Percentiles rank a stretch among this genome's conserved stretches.
Conservation (phyloP, 1,284 basidiomycete species). For the Schizophyllum commune region DNA sequence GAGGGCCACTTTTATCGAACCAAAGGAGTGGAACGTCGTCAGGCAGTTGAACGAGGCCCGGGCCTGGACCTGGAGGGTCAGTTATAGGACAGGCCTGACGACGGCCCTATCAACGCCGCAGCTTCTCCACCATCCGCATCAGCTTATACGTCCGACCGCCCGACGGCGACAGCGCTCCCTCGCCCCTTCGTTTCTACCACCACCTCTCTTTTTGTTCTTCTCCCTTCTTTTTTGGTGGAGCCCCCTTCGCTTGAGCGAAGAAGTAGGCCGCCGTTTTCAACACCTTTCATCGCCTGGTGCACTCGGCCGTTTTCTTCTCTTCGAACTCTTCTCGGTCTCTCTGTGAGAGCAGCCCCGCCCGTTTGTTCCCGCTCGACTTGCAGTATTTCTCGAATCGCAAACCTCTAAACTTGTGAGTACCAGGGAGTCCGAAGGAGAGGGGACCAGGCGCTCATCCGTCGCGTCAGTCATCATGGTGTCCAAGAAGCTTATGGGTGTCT, state of each 20-base stretch:
- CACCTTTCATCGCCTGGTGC: constrained; percentile 17
- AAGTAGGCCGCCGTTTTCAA: constrained; percentile 45
- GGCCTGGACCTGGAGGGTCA: background rate
- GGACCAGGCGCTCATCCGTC: background rate
- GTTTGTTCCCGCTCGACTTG: constrained; percentile 1
- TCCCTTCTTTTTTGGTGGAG: constrained; percentile 17
- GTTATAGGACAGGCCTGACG: background rate
- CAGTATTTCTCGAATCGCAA: background rate
- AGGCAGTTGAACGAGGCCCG: too few species aligned
- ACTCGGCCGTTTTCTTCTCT: constrained; percentile 17
- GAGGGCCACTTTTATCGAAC: too few species aligned
- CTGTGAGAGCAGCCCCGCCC: background rate
- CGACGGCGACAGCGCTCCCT: background rate
- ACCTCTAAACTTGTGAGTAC: background rate
- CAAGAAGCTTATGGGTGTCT: constrained; percentile 57
- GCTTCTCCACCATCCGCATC: background rate
- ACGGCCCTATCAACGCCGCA: background rate
- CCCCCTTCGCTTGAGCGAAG: constrained; percentile 28
- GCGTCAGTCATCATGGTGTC: constrained; percentile 51
- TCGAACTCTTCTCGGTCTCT: constrained; percentile 7
- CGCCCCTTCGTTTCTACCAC: constrained; percentile 10
- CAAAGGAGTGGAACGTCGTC: too few species aligned
- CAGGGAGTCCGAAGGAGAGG: constrained; percentile 10
- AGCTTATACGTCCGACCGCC: background rate
- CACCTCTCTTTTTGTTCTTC: constrained; percentile 19